These are phyloP conservation scores for Cicer arietinum DNA, from an alignment of 306 rosid genomes.

Conservation along the genomic window DNA sequence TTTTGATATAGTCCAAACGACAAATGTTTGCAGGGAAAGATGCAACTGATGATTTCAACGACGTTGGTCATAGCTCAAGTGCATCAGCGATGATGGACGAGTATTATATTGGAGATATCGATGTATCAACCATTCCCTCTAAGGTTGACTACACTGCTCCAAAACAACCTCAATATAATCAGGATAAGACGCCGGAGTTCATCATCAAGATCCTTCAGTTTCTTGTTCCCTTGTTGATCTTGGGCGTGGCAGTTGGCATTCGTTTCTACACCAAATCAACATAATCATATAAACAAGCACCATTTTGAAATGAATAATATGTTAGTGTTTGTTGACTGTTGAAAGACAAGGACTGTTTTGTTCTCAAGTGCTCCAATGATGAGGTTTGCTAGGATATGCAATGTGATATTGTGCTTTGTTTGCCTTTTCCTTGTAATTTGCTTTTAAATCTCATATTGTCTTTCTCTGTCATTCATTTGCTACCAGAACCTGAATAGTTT, in stretches of 20 bases:
- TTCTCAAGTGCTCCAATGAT: constrained; percentile 30
- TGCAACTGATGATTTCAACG: constrained; percentile 83
- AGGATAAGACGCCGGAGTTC: constrained; percentile 74
- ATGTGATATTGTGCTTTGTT: constrained; percentile 45
- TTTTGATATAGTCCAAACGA: neutral
- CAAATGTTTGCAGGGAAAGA: constrained; percentile 74
- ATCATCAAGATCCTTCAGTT: constrained; percentile 78
- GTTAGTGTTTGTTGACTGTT: constrained; percentile 13
- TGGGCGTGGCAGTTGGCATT: constrained; percentile 75
- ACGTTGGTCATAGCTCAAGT: constrained; percentile 82
- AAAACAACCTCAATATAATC: constrained; percentile 75
- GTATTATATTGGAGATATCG: constrained; percentile 78
- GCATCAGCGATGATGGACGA: constrained; percentile 91
- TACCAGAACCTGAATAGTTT: constrained; percentile 27
- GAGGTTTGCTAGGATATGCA: constrained; percentile 37
- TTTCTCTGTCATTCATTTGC: constrained; percentile 37
- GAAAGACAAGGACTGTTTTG: constrained; percentile 10
- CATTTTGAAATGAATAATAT: constrained; percentile 42
- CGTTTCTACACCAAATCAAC: constrained; percentile 72
- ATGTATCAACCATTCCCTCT: constrained; percentile 63
- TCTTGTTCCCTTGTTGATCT: constrained; percentile 76
- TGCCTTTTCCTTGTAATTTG: constrained; percentile 37
- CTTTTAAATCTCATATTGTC: constrained; percentile 21
- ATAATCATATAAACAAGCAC: constrained; percentile 37
- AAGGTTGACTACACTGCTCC: constrained; percentile 71